Base-by-base conservation (phyloP, 371 early-diverging fungal genomes). In the Mucor sp. region DNA sequence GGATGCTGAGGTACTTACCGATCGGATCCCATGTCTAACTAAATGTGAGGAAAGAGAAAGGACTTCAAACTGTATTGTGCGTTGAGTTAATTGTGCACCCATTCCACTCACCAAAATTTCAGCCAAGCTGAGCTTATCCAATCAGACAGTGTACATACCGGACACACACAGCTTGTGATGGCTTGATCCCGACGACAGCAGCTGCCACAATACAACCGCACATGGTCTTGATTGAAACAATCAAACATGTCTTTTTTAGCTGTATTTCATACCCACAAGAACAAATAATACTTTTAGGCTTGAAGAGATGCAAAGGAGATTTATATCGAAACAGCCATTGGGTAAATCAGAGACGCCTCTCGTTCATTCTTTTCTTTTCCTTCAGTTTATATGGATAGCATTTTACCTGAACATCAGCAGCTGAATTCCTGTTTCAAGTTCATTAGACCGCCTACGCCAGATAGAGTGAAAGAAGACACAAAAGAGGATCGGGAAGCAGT, bases 11-110 rank as follows among this genome's bases (percentile, higher is more conserved):
- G 28, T 9, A 66, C 70, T 70, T 70, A 70, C 70, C 70, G 70
- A 70, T 70, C 70, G 28, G 70, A 70, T 70, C 65, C 70, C 70
- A 70, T 70, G 70, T 70, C 70, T 65, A 70, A 70, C 58, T 70
- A 70, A 61, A 66, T 65, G 59, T 70, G 68, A 68, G 68, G 62
- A 70, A 66, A 70, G 70, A 70, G 70, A 60, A 62, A 70, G 70
- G 65, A 65, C 58, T 58, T 44, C 56, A 56, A 56, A 56, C 56
- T 56, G 56, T 30, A 30, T n/a, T 56, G 56, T 30, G 56, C 32
- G 27, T 56, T 27, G 56, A n/a, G 4, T 56, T 56, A 56, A 17
- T 56, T 56, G 56, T 56, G 56, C 56, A 56, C 56, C 37, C 37
- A 37, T 14, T 37, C 37, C 56, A 56, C 17, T 15, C 48, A 48